Evolutionary conservation across 345 rosid species (phyloP).

Genomic region (Dipteronia sinensis): DNA sequence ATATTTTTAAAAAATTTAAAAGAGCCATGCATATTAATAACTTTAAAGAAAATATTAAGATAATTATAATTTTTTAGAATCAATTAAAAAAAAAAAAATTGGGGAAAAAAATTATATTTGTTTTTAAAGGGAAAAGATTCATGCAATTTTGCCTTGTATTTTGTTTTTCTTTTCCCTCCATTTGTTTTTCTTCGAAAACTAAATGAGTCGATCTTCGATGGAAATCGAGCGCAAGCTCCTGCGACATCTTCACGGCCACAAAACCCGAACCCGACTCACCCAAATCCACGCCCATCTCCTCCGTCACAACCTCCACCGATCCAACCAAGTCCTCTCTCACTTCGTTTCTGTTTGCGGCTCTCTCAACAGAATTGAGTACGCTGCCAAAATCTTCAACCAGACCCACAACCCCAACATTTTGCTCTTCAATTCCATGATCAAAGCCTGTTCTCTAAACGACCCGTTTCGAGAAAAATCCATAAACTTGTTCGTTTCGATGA

Average conservation of each 20-base stretch:
- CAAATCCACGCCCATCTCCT: conserved; percentile 72
- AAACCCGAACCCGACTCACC: conserved; percentile 52
- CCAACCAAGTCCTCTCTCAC: conserved; percentile 63
- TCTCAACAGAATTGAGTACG: conserved; percentile 47
- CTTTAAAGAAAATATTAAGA: no score
- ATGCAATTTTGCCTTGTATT: not conserved
- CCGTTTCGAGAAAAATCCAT: conserved; percentile 50
- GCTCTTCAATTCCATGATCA: conserved; percentile 68
- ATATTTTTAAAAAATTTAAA: no score
- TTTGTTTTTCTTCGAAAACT: not conserved
- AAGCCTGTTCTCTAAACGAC: conserved; percentile 54
- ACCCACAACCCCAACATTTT: conserved; percentile 48
- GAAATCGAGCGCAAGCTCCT: conserved; percentile 53
- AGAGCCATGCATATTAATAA: no score
- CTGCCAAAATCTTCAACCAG: conserved; percentile 43
- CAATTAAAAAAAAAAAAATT: no score
- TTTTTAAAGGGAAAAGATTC: no score
- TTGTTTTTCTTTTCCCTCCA: not conserved
- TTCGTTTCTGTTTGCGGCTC: conserved; percentile 73
- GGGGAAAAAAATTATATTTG: no score
- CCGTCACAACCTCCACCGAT: conserved; percentile 56
- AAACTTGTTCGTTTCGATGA: conserved; percentile 49
- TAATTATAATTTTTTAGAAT: no score
- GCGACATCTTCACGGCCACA: conserved; percentile 61
- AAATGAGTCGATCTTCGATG: conserved; percentile 35